Evolutionary conservation across 306 rosid genomes (phyloP).

Genomic region (Quercus mongolica): DNA sequence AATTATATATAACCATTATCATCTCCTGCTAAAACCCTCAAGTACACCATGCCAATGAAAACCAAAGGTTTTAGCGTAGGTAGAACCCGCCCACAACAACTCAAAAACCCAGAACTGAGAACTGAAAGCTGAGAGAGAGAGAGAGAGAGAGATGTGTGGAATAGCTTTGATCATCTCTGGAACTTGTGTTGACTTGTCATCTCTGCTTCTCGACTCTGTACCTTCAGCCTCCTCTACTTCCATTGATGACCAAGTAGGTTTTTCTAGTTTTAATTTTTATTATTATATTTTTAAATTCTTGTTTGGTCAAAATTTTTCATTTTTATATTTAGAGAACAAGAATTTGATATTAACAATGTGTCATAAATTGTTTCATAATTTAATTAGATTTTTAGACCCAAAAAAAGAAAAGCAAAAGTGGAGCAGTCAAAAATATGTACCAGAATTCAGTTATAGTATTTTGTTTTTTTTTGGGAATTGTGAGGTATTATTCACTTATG

Average conservation of each 20-base stretch:
- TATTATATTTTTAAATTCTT: neutral
- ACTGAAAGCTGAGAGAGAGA: neutral
- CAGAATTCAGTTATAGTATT: neutral
- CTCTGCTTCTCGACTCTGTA: slow-evolving; percentile 30
- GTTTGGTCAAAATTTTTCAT: neutral
- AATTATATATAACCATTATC: too few species aligned
- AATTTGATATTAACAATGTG: neutral
- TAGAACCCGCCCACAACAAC: too few species aligned
- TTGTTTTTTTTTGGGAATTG: neutral
- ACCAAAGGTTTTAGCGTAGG: too few species aligned
- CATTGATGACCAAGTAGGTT: slow-evolving; percentile 43
- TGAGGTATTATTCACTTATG: too few species aligned
- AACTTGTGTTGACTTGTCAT: slow-evolving; percentile 47
- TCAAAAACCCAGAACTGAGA: too few species aligned
- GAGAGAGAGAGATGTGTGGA: slow-evolving; percentile 66
- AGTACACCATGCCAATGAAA: too few species aligned
- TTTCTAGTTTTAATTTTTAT: too few species aligned
- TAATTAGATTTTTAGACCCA: neutral
- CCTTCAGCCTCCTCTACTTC: neutral
- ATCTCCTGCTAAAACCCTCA: too few species aligned
- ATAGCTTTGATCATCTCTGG: slow-evolving; percentile 72
- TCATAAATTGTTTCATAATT: neutral
- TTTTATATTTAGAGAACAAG: neutral
- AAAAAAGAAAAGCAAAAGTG: neutral
- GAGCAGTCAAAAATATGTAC: neutral